phyloP scores from a whole-genome alignment of 805 yeast genomes.

The Starmerella stigmatis region DNA sequence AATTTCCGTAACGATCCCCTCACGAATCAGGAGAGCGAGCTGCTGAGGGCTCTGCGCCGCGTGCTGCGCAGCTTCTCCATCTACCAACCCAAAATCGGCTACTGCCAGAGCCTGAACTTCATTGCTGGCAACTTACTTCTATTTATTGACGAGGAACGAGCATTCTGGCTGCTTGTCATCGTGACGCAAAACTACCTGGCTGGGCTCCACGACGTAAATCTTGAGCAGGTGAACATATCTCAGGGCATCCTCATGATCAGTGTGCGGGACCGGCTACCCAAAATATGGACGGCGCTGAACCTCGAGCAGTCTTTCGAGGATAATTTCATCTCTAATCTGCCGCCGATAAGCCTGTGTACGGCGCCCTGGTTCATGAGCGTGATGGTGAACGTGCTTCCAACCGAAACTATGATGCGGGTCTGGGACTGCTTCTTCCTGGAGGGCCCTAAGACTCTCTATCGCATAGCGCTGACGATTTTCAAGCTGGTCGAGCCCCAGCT shows the following conservation, averaged over 20 bases:
- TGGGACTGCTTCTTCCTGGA: constrained; percentile 96
- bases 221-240: constrained; percentile 91
- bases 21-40: constrained; percentile 35
- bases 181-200: constrained; percentile 78
- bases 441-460: constrained; percentile 75
- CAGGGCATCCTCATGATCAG: constrained; percentile 91
- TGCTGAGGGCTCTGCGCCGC: constrained; percentile 51
- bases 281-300: constrained; percentile 54
- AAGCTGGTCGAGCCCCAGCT: constrained; percentile 64
- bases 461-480: constrained; percentile 70
- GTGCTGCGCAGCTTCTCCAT: constrained; percentile 76
- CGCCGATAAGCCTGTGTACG: constrained; percentile 86
- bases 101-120: constrained; percentile 91
- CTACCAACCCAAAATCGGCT: constrained; percentile 82
- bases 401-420: constrained; percentile 74
- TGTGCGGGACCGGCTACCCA: constrained; percentile 71
- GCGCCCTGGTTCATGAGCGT: constrained; percentile 98
- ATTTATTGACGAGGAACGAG: constrained; percentile 78
- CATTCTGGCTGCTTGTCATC: constrained; percentile 93
- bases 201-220: constrained; percentile 76
- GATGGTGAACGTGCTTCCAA: constrained; percentile 83
- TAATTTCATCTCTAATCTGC: constrained; percentile 55
- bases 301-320: constrained; percentile 36
- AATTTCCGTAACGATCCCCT: constrained; percentile 48
- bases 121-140: constrained; percentile 76